phyloP scores from a whole-genome alignment of 768 basidiomycete genomes.

The Daedaleopsis sinensis region DNA sequence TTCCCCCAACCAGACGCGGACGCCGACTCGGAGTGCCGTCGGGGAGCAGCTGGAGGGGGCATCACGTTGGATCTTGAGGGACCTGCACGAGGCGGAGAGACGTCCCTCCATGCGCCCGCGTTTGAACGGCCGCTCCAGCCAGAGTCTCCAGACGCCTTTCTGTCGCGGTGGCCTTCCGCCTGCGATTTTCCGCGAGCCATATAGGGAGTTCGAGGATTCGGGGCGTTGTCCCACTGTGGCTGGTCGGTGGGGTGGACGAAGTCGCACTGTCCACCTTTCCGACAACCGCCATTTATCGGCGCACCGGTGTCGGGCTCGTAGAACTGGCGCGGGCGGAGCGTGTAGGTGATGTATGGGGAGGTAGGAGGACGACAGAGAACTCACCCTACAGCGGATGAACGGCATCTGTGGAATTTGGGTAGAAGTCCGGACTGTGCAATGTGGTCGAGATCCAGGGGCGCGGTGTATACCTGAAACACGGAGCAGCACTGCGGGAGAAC shows the following conservation, averaged over 20 bases:
- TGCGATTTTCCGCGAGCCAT: too few relatives aligned
- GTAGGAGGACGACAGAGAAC: slow-evolving; percentile 24
- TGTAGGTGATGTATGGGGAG: slow-evolving; percentile 7
- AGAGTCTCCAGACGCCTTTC: background rate
- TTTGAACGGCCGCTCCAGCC: background rate
- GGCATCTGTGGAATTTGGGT: slow-evolving; percentile 17
- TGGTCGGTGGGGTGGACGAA: slow-evolving; percentile 38
- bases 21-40: background rate
- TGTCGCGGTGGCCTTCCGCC: background rate
- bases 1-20: background rate
- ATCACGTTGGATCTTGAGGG: background rate
- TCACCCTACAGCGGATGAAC: slow-evolving; percentile 17
- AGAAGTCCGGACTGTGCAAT: too few relatives aligned
- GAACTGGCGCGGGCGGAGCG: slow-evolving; percentile 7
- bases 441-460: background rate
- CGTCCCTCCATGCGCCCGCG: background rate
- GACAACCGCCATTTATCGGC: slow-evolving; percentile 32
- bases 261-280: slow-evolving; percentile 24
- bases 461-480: background rate
- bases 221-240: slow-evolving; percentile 36
- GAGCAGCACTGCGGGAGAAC: background rate
- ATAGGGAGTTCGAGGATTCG: background rate
- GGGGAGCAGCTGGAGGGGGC: background rate
- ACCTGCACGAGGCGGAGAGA: background rate
- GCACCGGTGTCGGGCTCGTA: slow-evolving; percentile 34